Evolutionary conservation across 2,329 filamentous ascomycete species (phyloP).

Genomic region (Fusarium piperis): DNA sequence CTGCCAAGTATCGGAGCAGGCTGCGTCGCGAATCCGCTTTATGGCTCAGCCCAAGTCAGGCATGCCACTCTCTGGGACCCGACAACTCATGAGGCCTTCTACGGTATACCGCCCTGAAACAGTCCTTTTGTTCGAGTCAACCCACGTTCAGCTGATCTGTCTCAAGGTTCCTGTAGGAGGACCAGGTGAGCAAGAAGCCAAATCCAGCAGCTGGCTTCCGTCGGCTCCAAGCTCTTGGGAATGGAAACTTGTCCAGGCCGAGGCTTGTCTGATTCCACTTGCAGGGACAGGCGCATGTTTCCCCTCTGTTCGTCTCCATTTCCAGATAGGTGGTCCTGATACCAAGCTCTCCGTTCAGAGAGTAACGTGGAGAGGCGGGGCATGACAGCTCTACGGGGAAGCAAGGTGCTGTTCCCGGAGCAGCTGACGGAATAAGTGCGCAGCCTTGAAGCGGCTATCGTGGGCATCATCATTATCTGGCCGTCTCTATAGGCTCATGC

Average conservation of each 20-base stretch:
- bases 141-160: background rate
- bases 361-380: constrained; percentile 32
- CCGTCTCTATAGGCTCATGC: constrained; percentile 23
- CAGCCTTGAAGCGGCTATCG: constrained; percentile 31
- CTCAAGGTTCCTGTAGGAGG: background rate
- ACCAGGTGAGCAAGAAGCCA: background rate
- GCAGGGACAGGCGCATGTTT: background rate
- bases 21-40: background rate
- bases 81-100: background rate
- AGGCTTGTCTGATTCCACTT: background rate
- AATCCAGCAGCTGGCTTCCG: constrained; percentile 2
- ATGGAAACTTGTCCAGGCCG: constrained; percentile 21
- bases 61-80: background rate
- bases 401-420: constrained; percentile 37
- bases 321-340: constrained; percentile 3
- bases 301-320: constrained; percentile 8
- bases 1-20: background rate
- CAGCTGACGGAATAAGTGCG: constrained; percentile 35
- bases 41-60: background rate
- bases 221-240: constrained; percentile 21
- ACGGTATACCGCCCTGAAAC: background rate
- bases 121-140: background rate
- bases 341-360: constrained; percentile 12
- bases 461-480: constrained; percentile 14
- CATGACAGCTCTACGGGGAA: constrained; percentile 35